Percentiles rank a stretch among this genome's conserved stretches.
These are phyloP conservation scores for Trichoderma simmonsii DNA, from an alignment of 2,329 filamentous ascomycete genomes.

Conservation along the genomic window DNA sequence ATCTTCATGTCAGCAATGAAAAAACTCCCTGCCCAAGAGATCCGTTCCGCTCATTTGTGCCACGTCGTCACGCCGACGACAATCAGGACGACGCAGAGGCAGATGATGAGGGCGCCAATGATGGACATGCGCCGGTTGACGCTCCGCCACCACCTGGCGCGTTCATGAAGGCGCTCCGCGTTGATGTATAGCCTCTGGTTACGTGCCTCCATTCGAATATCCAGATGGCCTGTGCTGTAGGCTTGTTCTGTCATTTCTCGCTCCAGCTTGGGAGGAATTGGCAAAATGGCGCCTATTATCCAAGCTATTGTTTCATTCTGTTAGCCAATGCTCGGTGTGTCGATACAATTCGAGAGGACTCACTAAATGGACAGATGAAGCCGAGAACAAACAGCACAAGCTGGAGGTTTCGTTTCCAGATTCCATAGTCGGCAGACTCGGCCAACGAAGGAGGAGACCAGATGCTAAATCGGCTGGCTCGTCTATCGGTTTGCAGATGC, in stretches of 20 bases:
- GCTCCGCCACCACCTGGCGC: constrained; percentile 58
- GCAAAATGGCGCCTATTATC: constrained; percentile 75
- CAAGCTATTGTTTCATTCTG: constrained; percentile 53
- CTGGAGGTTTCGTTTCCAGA: constrained; percentile 70
- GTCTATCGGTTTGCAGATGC: constrained; percentile 63
- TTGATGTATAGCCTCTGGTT: constrained; percentile 37
- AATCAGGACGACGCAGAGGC: constrained; percentile 49
- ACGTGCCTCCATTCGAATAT: constrained; percentile 36
- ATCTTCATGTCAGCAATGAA: neutral
- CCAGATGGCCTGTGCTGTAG: constrained; percentile 40
- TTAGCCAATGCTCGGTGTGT: constrained; percentile 12
- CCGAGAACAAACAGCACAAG: constrained; percentile 71
- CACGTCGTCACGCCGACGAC: constrained; percentile 52
- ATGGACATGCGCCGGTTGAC: constrained; percentile 58
- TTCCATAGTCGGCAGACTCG: constrained; percentile 57
- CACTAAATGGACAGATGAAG: constrained; percentile 73
- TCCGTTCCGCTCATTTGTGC: constrained; percentile 27
- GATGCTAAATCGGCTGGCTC: constrained; percentile 55
- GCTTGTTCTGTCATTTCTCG: constrained; percentile 50
- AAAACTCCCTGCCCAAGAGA: neutral
- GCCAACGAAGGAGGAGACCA: constrained; percentile 73
- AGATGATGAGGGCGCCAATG: constrained; percentile 53
- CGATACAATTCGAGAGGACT: constrained; percentile 29
- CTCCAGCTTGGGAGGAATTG: constrained; percentile 60
- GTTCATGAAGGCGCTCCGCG: constrained; percentile 48